Percentiles rank a stretch among this genome's conserved stretches.
Evolutionary conservation across 805 yeast species (phyloP).

Genomic region (Myxozyma lipomycoides): DNA sequence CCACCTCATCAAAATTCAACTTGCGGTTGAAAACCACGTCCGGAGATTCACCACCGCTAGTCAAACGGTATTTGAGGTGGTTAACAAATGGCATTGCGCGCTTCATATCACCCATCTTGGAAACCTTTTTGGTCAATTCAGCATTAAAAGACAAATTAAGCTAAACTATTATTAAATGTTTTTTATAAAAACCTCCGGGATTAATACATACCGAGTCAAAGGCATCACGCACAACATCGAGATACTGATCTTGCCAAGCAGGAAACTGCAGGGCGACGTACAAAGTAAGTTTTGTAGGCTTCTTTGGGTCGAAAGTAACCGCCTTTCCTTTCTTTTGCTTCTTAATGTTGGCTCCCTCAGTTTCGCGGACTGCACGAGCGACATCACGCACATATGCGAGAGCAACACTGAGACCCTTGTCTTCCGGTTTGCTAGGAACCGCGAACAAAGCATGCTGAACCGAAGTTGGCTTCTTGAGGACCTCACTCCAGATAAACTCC

Average conservation of each 20-base stretch:
- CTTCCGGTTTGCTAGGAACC: slow-evolving; percentile 61
- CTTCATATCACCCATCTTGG: slow-evolving; percentile 69
- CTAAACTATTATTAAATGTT: slow-evolving; percentile 7
- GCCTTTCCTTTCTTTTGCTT: slow-evolving; percentile 81
- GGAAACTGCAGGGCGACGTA: slow-evolving; percentile 81
- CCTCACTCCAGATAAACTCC: slow-evolving; percentile 82
- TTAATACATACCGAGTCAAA: slow-evolving; percentile 40
- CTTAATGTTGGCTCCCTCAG: slow-evolving; percentile 80
- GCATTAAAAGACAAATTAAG: slow-evolving; percentile 37
- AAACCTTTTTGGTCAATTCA: slow-evolving; percentile 40
- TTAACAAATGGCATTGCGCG: slow-evolving; percentile 97
- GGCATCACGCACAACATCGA: slow-evolving; percentile 73
- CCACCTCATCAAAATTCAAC: slow-evolving; percentile 72
- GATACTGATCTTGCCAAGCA: slow-evolving; percentile 80
- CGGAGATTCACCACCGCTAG: slow-evolving; percentile 55
- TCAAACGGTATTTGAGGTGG: slow-evolving; percentile 73
- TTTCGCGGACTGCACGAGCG: slow-evolving; percentile 83
- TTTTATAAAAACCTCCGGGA: no score
- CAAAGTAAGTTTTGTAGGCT: slow-evolving; percentile 69
- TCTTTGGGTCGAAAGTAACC: slow-evolving; percentile 66
- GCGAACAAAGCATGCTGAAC: slow-evolving; percentile 82
- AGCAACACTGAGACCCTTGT: slow-evolving; percentile 58
- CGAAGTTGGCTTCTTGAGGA: slow-evolving; percentile 60
- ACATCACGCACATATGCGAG: slow-evolving; percentile 74
- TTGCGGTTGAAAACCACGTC: slow-evolving; percentile 84